A percentile compares a stretch with the other conserved stretches of the same genome.
Conservation (phyloP, 2,329 filamentous ascomycete species). For the Colletotrichum scovillei region DNA sequence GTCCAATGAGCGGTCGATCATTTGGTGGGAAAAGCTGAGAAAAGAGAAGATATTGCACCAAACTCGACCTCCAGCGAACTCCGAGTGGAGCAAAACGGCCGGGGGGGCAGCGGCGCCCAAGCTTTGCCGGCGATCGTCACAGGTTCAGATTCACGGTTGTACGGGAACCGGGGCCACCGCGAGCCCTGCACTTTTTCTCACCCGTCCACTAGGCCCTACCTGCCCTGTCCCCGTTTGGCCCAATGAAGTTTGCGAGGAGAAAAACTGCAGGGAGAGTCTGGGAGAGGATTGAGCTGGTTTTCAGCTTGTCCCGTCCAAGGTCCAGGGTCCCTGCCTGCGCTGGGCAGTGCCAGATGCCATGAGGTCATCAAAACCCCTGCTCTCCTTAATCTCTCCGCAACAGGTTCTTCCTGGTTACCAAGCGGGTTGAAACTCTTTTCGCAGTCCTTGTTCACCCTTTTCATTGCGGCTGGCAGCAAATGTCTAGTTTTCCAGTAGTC, state of each 20-base stretch:
- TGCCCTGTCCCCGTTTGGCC: not conserved
- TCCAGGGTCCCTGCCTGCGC: slow-evolving; percentile 27
- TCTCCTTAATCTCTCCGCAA: slow-evolving; percentile 33
- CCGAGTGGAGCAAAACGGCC: too few relatives aligned
- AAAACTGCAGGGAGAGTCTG: not conserved
- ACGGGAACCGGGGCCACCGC: slow-evolving; percentile 17
- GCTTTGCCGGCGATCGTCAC: slow-evolving; percentile 29
- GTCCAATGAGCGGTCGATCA: not conserved
- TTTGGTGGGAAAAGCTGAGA: not conserved
- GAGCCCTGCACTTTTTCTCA: slow-evolving; percentile 20
- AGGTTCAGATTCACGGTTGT: slow-evolving; percentile 30
- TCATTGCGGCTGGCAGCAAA: not conserved
- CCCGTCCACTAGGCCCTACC: not conserved
- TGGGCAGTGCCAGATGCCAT: slow-evolving; percentile 19
- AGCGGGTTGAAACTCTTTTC: slow-evolving; percentile 10
- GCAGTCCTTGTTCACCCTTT: not conserved
- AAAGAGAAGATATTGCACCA: not conserved
- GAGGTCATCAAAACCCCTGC: slow-evolving; percentile 31
- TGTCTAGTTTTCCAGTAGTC: not conserved
- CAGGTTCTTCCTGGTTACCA: slow-evolving; percentile 24
- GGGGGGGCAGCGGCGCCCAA: not conserved
- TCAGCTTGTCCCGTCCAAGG: not conserved
- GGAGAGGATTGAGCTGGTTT: slow-evolving; percentile 1
- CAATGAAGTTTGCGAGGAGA: not conserved
- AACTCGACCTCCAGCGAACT: not conserved